Conservation (phyloP, 768 basidiomycete genomes). For the Dioszegia crocea region DNA sequence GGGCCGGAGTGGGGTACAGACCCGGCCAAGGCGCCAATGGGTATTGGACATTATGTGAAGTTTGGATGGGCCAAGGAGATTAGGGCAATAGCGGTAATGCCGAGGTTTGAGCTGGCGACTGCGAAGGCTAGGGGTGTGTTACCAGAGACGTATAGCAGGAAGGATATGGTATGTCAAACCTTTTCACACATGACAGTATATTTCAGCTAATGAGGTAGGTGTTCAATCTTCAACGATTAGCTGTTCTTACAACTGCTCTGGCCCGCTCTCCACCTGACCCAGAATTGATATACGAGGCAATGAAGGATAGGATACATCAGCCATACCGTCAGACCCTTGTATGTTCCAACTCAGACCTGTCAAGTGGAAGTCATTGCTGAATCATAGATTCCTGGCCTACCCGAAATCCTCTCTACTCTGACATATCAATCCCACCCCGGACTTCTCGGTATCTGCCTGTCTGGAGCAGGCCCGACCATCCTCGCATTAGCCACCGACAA, state of each 20-base stretch:
- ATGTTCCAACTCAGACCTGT: constrained; percentile 41
- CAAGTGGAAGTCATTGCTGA: background rate
- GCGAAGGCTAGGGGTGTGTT: constrained; percentile 87
- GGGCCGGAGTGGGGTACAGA: constrained; percentile 84
- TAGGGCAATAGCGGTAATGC: constrained; percentile 89
- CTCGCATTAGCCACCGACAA: constrained; percentile 83
- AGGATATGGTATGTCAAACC: constrained; percentile 75
- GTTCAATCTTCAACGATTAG: constrained; percentile 93
- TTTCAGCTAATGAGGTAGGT: constrained; percentile 57
- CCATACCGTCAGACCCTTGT: constrained; percentile 87
- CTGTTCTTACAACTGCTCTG: constrained; percentile 91
- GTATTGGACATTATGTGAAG: constrained; percentile 89
- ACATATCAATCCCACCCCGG: constrained; percentile 88
- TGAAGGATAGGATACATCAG: constrained; percentile 97
- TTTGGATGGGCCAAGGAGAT: constrained; percentile 81
- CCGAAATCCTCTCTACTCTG: constrained; percentile 80
- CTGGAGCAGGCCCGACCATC: constrained; percentile 96
- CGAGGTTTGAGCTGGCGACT: constrained; percentile 91
- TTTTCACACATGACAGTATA: background rate
- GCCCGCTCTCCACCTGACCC: constrained; percentile 87
- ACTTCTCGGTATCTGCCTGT: constrained; percentile 93
- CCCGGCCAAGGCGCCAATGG: constrained; percentile 79
- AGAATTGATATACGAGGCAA: constrained; percentile 95
- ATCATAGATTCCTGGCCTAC: constrained; percentile 84
- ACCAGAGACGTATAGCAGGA: constrained; percentile 77